phyloP scores from a whole-genome alignment of 1,284 basidiomycete genomes.

The Anthracocystis panici-leucophaei region DNA sequence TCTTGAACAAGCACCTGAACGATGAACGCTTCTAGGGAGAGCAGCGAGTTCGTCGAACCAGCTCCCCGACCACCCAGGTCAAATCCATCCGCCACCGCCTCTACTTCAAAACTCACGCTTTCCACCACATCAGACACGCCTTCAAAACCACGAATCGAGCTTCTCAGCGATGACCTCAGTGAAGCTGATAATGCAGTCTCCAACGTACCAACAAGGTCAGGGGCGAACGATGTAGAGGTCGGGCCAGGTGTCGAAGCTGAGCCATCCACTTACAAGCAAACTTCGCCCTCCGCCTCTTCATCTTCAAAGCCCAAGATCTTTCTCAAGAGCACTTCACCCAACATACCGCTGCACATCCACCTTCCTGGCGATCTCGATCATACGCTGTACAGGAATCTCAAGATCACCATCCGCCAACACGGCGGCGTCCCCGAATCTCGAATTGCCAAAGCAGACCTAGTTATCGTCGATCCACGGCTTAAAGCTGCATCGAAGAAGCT shows the following conservation, averaged over 20 bases:
- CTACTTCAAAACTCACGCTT: slow-evolving; percentile 9
- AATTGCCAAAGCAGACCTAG: slow-evolving; percentile 38
- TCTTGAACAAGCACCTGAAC: background rate
- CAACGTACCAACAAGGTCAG: background rate
- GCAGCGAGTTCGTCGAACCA: slow-evolving; percentile 17
- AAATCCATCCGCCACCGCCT: slow-evolving; percentile 6
- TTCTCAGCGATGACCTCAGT: background rate
- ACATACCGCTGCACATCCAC: slow-evolving; percentile 27
- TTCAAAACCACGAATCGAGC: background rate
- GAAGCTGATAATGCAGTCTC: background rate
- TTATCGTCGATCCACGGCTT: slow-evolving; percentile 26
- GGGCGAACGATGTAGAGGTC: background rate
- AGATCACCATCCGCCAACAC: slow-evolving; percentile 28
- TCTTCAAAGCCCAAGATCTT: slow-evolving; percentile 23
- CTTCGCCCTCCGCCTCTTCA: background rate
- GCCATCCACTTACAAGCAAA: background rate
- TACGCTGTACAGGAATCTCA: slow-evolving; percentile 6
- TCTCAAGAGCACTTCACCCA: slow-evolving; percentile 24
- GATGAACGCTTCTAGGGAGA: slow-evolving; percentile 13
- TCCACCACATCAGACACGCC: background rate
- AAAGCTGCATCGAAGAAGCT: slow-evolving; percentile 9
- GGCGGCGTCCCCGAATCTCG: slow-evolving; percentile 37
- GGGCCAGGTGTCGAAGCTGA: too few relatives aligned
- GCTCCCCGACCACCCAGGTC: background rate
- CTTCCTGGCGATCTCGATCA: slow-evolving; percentile 19